Base-by-base conservation (phyloP, 306 rosid species). In the Lablab purpureus region DNA sequence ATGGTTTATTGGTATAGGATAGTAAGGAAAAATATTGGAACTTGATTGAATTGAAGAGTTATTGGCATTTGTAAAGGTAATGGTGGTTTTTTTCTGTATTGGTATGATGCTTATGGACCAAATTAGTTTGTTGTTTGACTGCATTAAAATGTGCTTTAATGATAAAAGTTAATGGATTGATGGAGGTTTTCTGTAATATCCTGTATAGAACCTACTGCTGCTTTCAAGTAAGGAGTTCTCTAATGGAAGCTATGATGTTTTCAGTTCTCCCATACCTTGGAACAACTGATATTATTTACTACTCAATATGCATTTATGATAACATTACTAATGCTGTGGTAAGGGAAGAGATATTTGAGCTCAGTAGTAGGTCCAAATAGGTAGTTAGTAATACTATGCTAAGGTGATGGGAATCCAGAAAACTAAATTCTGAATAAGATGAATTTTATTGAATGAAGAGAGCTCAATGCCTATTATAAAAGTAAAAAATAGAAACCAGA, bases 1-100 rank as follows among this genome's bases (percentile, higher is more conserved):
- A 7, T 58, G 15, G 68, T 50, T 67, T 70, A 15, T 56, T 34
- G 74, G 67, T 21, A 65, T 78, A 66, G 56, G 69, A 56, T 83
- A 22, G 50, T 60, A 34, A 22, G 72, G 40, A 55, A 59, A n/a
- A 50, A 12, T 82, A 21, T 50, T 52, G 14, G 40, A 54, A 51
- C 41, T 28, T 64, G 51, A 55, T 66, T 66, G 8, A 36, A 6
- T 51, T 66, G 56, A 67, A 77, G 66, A 27, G 3, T 36, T 50
- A 49, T 22, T 64, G 36, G 37, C 50, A 41, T 45, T 1, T 76
- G 13, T 37, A 27, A 5, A 51, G 65, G 58, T 55, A 37, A 41
- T 23, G 1, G 34, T 54, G 81, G 47, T 54, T 67, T 43, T 54
- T 67, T 43, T 1, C 36, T 55, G 71, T 59, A 19, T 13, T 23